Evolutionary conservation across 495 filamentous ascomycete genomes (phyloP), one percentile per base, ranked within the genome.

Genomic region (Apiosordaria backusii): DNA sequence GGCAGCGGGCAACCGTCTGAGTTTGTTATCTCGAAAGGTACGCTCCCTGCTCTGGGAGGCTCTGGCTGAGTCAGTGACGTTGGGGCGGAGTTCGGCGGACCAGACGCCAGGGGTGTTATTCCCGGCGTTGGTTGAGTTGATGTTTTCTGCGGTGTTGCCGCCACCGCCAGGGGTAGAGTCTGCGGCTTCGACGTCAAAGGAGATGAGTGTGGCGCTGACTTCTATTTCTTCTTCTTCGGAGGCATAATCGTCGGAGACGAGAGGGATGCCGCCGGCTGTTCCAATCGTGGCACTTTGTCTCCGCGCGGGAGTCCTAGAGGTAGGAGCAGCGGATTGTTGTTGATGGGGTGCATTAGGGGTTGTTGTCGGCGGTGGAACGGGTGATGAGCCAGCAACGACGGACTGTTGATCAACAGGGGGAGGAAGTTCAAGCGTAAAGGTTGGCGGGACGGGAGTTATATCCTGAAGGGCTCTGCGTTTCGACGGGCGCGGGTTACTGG

Each of bases 51-150:
- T 50, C 19, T 27, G 7, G 29, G 69, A 65, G 22, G 52, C 16
- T 0, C 62, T 2, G 25, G 27, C 57, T 23, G 21, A 70, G 4
- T 76, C 75, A 6, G 67, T 59, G 61, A 74, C 65, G 61, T 77
- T 83, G n/a, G 80, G 80, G 9, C 83, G 77, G 16, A 86, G 75
- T 63, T 86, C 84, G 50, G 84, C 84, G n/a, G 83, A 82, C 84
- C 84, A 86, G 4, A 80, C 68, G n/a, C 81, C 82, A 4, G 79
- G 77, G 13, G 74, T 75, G n/a, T n/a, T n/a, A n/a, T n/a, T n/a
- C n/a, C n/a, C n/a, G n/a, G n/a, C n/a, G 35, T 45, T 45, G 35
- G 35, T 1, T 13, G 35, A 18, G 35, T 45, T 45, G 35, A 45
- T 45, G 29, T 54, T 61, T 35, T 68, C 60, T 4, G 9, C 50